Conservation (phyloP, 1,284 basidiomycete genomes). For the Cutaneotrichosporon cavernicola region DNA sequence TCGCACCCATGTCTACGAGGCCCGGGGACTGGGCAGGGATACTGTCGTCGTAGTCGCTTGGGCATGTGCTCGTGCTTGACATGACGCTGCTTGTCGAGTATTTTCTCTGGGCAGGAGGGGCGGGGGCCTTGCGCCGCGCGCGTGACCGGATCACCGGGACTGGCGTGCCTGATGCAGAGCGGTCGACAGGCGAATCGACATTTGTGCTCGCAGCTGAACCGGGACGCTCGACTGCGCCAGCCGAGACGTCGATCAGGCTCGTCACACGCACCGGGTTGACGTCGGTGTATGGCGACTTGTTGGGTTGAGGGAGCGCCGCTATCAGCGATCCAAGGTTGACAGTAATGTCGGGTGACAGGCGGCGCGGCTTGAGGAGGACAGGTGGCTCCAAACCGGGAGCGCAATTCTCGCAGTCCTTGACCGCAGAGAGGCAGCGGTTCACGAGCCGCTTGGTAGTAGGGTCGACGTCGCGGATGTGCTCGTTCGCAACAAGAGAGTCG, state of each 20-base stretch:
- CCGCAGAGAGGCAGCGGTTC: conserved; percentile 71
- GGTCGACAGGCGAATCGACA: conserved; percentile 19
- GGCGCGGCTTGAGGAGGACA: not conserved
- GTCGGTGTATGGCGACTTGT: conserved; percentile 7
- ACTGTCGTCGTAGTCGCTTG: conserved; percentile 15
- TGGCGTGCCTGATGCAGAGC: conserved; percentile 19
- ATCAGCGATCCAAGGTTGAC: conserved; percentile 18
- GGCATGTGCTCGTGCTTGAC: conserved; percentile 8
- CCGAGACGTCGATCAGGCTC: conserved; percentile 43
- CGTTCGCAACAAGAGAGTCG: conserved; percentile 72
- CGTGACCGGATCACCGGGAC: not conserved
- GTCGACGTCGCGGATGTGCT: conserved; percentile 74
- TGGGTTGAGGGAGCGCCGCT: conserved; percentile 14
- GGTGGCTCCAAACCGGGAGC: not conserved
- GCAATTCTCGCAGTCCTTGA: conserved; percentile 2
- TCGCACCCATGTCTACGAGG: conserved; percentile 34
- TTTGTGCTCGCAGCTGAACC: not conserved
- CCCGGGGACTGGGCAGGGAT: conserved; percentile 16
- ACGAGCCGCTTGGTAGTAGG: conserved; percentile 86
- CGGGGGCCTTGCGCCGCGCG: conserved; percentile 34
- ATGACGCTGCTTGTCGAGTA: conserved; percentile 16
- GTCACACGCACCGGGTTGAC: conserved; percentile 42
- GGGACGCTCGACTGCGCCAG: conserved; percentile 28
- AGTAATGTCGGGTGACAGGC: conserved; percentile 18
- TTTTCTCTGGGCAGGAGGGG: conserved; percentile 35